Conservation (phyloP, 208 protist species). For the Leishmania turanica region DNA sequence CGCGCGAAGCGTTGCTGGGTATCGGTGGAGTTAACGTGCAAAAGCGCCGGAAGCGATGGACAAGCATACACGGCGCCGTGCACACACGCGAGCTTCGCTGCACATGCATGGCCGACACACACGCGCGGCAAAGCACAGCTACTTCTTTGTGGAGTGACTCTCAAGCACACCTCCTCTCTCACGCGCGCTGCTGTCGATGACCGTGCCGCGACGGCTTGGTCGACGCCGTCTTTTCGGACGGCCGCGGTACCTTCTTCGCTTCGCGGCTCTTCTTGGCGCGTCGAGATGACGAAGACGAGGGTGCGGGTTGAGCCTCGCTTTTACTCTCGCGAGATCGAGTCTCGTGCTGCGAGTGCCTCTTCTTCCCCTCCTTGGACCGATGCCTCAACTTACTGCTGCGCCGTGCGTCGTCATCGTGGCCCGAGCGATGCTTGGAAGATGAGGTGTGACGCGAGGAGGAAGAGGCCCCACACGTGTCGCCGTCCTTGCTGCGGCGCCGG, state of each 20-base stretch:
- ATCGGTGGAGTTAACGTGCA: neutral
- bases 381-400: neutral
- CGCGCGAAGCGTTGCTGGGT: neutral
- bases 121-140: neutral
- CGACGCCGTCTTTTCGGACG: constrained; percentile 6
- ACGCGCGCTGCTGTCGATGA: neutral
- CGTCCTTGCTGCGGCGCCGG: neutral
- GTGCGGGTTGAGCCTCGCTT: neutral
- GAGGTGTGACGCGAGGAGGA: neutral
- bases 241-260: constrained; percentile 15
- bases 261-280: neutral
- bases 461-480: neutral
- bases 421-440: neutral
- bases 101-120: neutral
- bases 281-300: neutral
- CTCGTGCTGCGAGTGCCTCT: neutral
- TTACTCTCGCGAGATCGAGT: neutral
- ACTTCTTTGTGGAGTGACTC: neutral
- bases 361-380: neutral
- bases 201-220: neutral
- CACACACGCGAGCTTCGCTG: neutral
- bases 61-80: neutral
- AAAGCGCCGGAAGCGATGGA: neutral
- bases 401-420: neutral
- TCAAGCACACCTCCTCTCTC: neutral